Evolutionary conservation across 2,329 filamentous ascomycete species (phyloP).

Genomic region (Neonectria hederae): DNA sequence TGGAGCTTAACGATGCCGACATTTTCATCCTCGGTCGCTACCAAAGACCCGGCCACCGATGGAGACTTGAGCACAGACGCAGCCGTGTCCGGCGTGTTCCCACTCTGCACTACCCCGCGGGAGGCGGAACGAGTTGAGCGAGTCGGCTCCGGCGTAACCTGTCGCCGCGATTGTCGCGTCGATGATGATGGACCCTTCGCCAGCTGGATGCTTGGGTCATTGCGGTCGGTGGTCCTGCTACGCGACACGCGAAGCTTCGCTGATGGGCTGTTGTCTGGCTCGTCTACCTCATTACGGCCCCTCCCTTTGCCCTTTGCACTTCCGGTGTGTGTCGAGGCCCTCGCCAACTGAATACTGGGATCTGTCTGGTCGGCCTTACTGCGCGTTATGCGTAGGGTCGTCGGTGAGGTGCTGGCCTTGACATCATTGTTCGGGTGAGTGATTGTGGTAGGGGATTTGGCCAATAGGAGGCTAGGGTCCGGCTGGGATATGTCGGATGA

Average conservation of each 20-base stretch:
- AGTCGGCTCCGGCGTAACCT: slow-evolving; percentile 35
- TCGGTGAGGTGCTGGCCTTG: slow-evolving; percentile 30
- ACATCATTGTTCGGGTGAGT: slow-evolving; percentile 24
- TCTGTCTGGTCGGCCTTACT: slow-evolving; percentile 38
- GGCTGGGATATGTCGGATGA: slow-evolving; percentile 35
- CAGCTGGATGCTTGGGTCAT: slow-evolving; percentile 40
- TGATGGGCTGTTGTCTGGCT: slow-evolving; percentile 34
- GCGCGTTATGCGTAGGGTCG: slow-evolving; percentile 42
- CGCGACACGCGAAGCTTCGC: slow-evolving; percentile 42
- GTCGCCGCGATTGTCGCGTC: slow-evolving; percentile 35
- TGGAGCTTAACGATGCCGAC: slow-evolving; percentile 55
- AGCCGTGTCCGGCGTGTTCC: slow-evolving; percentile 33
- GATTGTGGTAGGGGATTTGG: slow-evolving; percentile 31
- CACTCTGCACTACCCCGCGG: slow-evolving; percentile 30
- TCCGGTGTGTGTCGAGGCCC: slow-evolving; percentile 30
- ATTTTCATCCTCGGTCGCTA: slow-evolving; percentile 40
- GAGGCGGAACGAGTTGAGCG: slow-evolving; percentile 39
- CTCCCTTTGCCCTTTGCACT: slow-evolving; percentile 32
- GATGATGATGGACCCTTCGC: slow-evolving; percentile 37
- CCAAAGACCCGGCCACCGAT: slow-evolving; percentile 40
- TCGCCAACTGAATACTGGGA: slow-evolving; percentile 37
- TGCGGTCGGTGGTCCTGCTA: slow-evolving; percentile 35
- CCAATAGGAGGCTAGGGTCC: slow-evolving; percentile 46
- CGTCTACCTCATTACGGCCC: slow-evolving; percentile 28
- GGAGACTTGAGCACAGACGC: slow-evolving; percentile 40